A percentile compares a stretch with the other conserved stretches of the same genome.
Conservation (phyloP, 208 protist species). For the Trypanosoma brucei region DNA sequence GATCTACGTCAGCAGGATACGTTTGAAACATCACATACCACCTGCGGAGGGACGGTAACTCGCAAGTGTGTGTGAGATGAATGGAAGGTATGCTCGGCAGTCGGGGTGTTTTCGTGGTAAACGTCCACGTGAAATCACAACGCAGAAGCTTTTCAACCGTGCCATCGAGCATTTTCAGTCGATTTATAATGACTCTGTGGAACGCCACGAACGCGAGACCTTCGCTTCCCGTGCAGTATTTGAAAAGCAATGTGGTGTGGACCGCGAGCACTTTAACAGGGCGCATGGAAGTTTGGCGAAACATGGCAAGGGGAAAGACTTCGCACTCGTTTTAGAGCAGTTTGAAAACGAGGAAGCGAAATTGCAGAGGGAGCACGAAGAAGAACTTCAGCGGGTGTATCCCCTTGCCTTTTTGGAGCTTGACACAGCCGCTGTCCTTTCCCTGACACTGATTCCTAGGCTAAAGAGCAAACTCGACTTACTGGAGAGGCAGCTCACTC, state of each 20-base stretch:
- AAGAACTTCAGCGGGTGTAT: constrained; percentile 26
- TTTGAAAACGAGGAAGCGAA: constrained; percentile 38
- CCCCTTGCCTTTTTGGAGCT: constrained; percentile 44
- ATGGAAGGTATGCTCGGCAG: not conserved
- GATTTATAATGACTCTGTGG: constrained; percentile 7
- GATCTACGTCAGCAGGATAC: too few relatives aligned
- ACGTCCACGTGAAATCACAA: not conserved
- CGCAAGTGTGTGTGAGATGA: not conserved
- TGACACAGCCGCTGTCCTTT: constrained; percentile 20
- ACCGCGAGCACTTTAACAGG: constrained; percentile 17
- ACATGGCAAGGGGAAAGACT: constrained; percentile 27
- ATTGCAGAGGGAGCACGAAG: constrained; percentile 27
- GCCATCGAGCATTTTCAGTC: constrained; percentile 13
- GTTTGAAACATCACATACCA: too few relatives aligned
- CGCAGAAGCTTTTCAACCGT: constrained; percentile 3
- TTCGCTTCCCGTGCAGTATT: constrained; percentile 25
- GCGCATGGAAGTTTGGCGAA: constrained; percentile 2
- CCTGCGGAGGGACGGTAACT: too few relatives aligned
- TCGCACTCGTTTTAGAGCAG: constrained; percentile 7
- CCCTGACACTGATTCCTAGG: constrained; percentile 22
- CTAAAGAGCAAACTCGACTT: constrained; percentile 18
- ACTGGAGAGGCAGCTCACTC: constrained; percentile 8
- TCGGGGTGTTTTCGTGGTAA: not conserved
- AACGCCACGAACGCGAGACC: constrained; percentile 37
- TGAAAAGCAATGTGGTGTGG: constrained; percentile 16